Evolutionary conservation across 148 eudicot genomes (phyloP), one percentile per base, ranked within the genome.

Genomic region (Rhododendron simsii): DNA sequence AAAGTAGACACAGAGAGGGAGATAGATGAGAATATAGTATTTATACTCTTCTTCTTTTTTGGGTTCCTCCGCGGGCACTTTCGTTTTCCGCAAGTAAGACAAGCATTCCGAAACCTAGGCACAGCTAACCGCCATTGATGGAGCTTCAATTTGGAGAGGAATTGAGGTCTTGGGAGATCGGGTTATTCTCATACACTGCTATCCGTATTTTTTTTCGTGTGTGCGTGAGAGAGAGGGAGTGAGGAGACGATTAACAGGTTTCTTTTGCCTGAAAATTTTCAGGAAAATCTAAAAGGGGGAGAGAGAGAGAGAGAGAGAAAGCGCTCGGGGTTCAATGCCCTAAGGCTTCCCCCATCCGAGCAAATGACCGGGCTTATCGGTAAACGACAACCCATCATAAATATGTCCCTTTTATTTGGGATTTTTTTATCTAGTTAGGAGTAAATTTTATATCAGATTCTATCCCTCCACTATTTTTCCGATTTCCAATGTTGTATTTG

Each of bases 101-200:
- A 81, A 41, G 59, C 78, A 48, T 83, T 83, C 26, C 26, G 5
- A 47, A 51, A 51, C 80, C 53, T 83, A 41, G 41, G 9, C 10
- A 12, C 67, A n/a, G 35, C 44, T 30, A 74, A 84, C 11, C 71
- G 86, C 86, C 86, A 75, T 84, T 84, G 61, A 35, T 18, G 81
- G 81, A 76, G 80, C 81, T 76, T 84, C 61, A 55, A 84, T 84
- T 84, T 21, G 28, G 47, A 63, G 84, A 61, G 84, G 39, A 81
- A 81, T 81, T 82, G 37, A 44, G 21, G 77, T 74, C n/a, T 23
- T 30, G 33, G 14, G 73, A 41, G 51, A n/a, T 39, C 33, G 9
- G 44, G 16, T 18, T 10, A 13, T 14, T 44, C 57, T 44, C 37
- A 16, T 7, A 28, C 28, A 10, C 28, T 44, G 14, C 1, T 18